Evolutionary conservation across 768 basidiomycete genomes (phyloP).

Genomic region (Naganishia randhawae): DNA sequence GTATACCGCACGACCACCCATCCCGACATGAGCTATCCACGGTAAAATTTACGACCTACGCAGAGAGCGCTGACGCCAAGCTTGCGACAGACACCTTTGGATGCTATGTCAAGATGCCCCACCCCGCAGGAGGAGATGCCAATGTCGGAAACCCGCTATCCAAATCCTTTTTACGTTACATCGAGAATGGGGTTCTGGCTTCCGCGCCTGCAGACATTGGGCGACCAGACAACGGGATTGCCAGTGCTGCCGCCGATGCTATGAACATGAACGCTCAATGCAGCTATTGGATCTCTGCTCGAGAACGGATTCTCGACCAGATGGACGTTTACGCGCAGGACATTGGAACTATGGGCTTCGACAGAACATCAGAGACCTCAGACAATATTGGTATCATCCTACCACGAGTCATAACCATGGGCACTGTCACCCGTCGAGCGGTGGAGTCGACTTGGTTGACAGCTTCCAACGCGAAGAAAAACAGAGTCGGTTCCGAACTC

Average conservation of each 20-base stretch:
- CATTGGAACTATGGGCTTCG: conserved; percentile 58
- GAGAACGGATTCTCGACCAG: conserved; percentile 87
- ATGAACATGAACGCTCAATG: conserved; percentile 89
- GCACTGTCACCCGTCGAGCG: conserved; percentile 92
- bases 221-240: conserved; percentile 33
- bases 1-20: conserved; percentile 56
- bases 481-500: conserved; percentile 94
- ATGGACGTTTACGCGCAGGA: conserved; percentile 76
- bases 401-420: conserved; percentile 97
- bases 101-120: conserved; percentile 85
- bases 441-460: conserved; percentile 99
- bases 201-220: conserved; percentile 59
- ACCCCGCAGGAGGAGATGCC: conserved; percentile 88
- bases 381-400: conserved; percentile 71
- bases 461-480: conserved; percentile 94
- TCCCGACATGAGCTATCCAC: neutral
- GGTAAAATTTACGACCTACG: conserved; percentile 27
- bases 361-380: conserved; percentile 7
- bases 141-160: conserved; percentile 91
- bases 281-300: conserved; percentile 93
- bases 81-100: conserved; percentile 56
- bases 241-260: conserved; percentile 72
- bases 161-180: conserved; percentile 83
- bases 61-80: conserved; percentile 61
- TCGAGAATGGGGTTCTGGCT: conserved; percentile 78